These are phyloP conservation scores for Neoscytalidium dimidiatum DNA, from an alignment of 2,329 filamentous ascomycete genomes.

Conservation along the genomic window DNA sequence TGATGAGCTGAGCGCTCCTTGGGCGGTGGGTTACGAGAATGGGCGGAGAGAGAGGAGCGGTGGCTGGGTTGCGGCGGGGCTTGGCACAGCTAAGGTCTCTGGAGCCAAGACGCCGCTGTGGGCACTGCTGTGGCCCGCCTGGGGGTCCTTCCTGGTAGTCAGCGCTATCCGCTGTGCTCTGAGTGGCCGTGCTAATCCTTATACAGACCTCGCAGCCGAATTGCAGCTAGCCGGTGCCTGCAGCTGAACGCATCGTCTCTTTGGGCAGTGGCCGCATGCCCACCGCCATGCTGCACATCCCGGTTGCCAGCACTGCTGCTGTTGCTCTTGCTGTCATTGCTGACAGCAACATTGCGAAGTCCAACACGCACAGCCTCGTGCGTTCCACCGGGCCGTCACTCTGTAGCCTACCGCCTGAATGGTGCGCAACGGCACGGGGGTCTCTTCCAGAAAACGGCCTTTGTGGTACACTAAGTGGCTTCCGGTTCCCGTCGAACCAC, in stretches of 20 bases:
- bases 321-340: too few species aligned
- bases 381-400: neutral
- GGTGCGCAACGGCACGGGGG: neutral
- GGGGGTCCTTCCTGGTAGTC: neutral
- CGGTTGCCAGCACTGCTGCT: too few species aligned
- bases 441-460: neutral
- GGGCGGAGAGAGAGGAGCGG: neutral
- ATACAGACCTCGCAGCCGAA: neutral
- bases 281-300: neutral
- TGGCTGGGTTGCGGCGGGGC: neutral
- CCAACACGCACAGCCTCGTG: neutral
- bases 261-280: neutral
- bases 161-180: neutral
- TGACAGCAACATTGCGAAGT: neutral
- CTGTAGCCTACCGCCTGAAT: neutral
- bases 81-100: neutral
- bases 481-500: neutral
- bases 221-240: neutral
- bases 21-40: neutral
- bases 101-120: neutral
- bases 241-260: neutral
- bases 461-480: neutral
- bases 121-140: neutral
- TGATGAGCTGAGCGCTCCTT: neutral
- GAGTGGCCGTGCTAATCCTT: neutral